Percentiles rank a stretch among this genome's conserved stretches.
phyloP scores from a whole-genome alignment of 2,329 filamentous ascomycete genomes.

The Huntiella savannae region DNA sequence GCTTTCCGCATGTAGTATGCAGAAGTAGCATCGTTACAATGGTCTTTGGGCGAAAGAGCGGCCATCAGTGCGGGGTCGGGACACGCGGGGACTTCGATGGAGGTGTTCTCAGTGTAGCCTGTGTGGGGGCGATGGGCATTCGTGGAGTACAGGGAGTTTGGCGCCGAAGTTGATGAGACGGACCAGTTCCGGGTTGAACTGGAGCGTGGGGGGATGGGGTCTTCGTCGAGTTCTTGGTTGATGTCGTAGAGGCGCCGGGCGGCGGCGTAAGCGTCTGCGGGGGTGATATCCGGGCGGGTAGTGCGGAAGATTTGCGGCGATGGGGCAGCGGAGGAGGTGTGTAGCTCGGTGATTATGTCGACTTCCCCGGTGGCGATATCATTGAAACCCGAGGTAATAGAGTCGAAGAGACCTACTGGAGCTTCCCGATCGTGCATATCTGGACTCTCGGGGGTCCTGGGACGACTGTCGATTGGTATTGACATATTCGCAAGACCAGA shows the following conservation, averaged over 20 bases:
- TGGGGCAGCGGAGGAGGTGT: slow-evolving; percentile 10
- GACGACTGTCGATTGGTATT: not conserved
- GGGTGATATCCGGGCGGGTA: slow-evolving; percentile 10
- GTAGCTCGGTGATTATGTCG: not conserved
- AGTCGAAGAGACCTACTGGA: slow-evolving; percentile 4
- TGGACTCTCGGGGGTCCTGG: slow-evolving; percentile 3
- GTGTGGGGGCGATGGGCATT: slow-evolving; percentile 22
- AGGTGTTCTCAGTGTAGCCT: slow-evolving; percentile 26
- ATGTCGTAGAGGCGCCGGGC: slow-evolving; percentile 15
- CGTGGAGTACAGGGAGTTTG: slow-evolving; percentile 22
- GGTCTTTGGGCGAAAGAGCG: slow-evolving; percentile 13
- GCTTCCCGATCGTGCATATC: not conserved
- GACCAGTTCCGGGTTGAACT: slow-evolving; percentile 24
- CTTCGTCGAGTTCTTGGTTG: slow-evolving; percentile 17
- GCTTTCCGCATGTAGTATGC: slow-evolving; percentile 11
- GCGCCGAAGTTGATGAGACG: slow-evolving; percentile 24
- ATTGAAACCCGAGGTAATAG: slow-evolving; percentile 7
- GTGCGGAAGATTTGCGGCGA: slow-evolving; percentile 11
- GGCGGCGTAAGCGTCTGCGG: slow-evolving; percentile 12
- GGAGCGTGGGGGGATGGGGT: slow-evolving; percentile 17
- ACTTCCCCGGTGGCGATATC: slow-evolving; percentile 1
- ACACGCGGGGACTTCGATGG: slow-evolving; percentile 20
- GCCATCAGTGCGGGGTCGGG: slow-evolving; percentile 9
- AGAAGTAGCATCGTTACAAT: slow-evolving; percentile 10
- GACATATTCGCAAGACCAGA: not conserved